Evolutionary conservation across 805 yeast genomes (phyloP).

Genomic region (Teunomyces panamensis): DNA sequence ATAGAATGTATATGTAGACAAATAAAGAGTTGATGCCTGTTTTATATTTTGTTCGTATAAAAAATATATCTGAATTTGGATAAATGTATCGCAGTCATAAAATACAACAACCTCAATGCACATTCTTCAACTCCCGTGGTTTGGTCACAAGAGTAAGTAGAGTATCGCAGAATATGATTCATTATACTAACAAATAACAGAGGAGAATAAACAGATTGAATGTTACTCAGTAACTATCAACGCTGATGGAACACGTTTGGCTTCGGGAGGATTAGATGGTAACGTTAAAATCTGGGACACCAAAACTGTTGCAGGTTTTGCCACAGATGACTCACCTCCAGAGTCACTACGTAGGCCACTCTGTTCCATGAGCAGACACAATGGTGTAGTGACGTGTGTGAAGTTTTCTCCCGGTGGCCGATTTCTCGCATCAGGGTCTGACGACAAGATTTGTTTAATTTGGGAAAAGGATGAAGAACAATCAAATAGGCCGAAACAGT

Average conservation of each 20-base stretch:
- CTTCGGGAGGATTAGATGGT: slow-evolving; percentile 92
- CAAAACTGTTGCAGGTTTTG: slow-evolving; percentile 47
- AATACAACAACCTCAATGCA: slow-evolving; percentile 22
- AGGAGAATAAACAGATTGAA: slow-evolving; percentile 77
- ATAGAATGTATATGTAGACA: not conserved
- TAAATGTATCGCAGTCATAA: not conserved
- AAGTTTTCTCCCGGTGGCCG: slow-evolving; percentile 90
- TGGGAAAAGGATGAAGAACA: slow-evolving; percentile 86
- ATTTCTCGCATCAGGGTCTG: slow-evolving; percentile 91
- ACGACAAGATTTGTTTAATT: slow-evolving; percentile 83
- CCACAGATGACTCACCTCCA: slow-evolving; percentile 18
- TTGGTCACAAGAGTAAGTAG: slow-evolving; percentile 41
- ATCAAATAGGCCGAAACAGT: slow-evolving; percentile 52
- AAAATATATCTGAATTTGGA: not conserved
- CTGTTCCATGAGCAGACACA: slow-evolving; percentile 91
- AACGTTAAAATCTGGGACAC: slow-evolving; percentile 87
- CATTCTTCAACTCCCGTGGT: slow-evolving; percentile 44
- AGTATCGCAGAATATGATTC: not conserved
- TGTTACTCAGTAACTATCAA: slow-evolving; percentile 81
- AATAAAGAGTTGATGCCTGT: not conserved
- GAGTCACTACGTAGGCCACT: slow-evolving; percentile 49
- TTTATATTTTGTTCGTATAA: not conserved
- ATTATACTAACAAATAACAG: slow-evolving; percentile 38
- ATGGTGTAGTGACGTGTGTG: slow-evolving; percentile 94
- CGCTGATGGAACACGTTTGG: slow-evolving; percentile 79